These are phyloP conservation scores for Aureobasidium lini DNA, from an alignment of 2,329 filamentous ascomycete species.

Conservation along the genomic window DNA sequence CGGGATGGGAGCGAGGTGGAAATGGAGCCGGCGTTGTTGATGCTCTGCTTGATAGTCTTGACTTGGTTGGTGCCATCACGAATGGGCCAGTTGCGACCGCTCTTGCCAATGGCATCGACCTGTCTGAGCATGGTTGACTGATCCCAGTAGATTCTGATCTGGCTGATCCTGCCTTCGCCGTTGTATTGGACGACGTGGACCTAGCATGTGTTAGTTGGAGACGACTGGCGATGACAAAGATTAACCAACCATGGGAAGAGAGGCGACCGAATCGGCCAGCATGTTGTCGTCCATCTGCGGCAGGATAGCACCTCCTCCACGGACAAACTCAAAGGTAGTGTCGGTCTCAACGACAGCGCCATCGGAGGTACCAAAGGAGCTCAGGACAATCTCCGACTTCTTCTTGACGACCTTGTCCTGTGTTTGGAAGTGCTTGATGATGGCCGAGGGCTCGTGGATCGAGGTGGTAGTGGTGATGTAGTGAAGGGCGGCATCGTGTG, in stretches of 20 bases:
- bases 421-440: conserved; percentile 72
- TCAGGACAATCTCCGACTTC: conserved; percentile 71
- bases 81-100: conserved; percentile 91
- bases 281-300: conserved; percentile 93
- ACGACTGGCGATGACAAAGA: neutral
- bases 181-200: conserved; percentile 86
- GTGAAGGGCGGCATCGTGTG: conserved; percentile 47
- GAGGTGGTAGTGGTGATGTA: conserved; percentile 85
- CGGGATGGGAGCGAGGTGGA: conserved; percentile 28
- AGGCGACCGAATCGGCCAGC: conserved; percentile 70
- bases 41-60: conserved; percentile 44
- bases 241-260: conserved; percentile 66
- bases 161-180: conserved; percentile 65
- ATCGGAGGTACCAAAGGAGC: conserved; percentile 62
- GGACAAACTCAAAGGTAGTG: conserved; percentile 73
- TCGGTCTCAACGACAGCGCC: conserved; percentile 71
- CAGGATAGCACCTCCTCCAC: conserved; percentile 76
- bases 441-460: conserved; percentile 61
- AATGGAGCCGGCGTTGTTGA: conserved; percentile 21
- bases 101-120: conserved; percentile 84
- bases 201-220: conserved; percentile 27
- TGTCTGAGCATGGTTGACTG: conserved; percentile 89
- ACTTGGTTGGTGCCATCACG: conserved; percentile 78
- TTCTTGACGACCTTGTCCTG: conserved; percentile 71
- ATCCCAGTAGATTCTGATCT: conserved; percentile 91